phyloP scores from a whole-genome alignment of 352 stramenopile genomes.

The Hyaloperonospora brassicae region DNA sequence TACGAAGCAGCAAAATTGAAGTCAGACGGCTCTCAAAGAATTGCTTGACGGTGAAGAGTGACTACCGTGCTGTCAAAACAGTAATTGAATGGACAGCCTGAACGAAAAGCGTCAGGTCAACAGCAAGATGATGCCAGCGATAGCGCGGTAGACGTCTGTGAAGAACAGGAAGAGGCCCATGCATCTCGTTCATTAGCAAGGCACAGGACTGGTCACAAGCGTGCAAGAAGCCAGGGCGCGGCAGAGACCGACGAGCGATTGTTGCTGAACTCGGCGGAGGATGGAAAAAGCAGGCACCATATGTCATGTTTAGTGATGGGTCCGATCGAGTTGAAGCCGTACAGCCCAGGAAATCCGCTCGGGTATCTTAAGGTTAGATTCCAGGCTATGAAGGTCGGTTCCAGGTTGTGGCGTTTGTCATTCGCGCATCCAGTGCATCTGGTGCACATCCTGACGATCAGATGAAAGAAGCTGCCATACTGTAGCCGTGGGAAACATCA shows the following conservation, averaged over 20 bases:
- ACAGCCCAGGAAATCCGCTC: constrained; percentile 74
- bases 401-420: constrained; percentile 82
- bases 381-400: constrained; percentile 84
- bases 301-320: constrained; percentile 37
- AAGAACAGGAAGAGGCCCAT: constrained; percentile 21
- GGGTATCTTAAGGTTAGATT: too few relatives aligned
- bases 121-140: constrained; percentile 18
- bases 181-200: constrained; percentile 65
- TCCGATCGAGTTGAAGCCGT: constrained; percentile 62
- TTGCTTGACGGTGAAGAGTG: constrained; percentile 72
- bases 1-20: constrained; percentile 81
- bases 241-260: constrained; percentile 23
- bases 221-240: constrained; percentile 14
- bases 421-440: constrained; percentile 73
- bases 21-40: constrained; percentile 74
- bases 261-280: constrained; percentile 17
- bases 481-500: constrained; percentile 70
- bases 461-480: constrained; percentile 84
- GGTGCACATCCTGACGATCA: constrained; percentile 79
- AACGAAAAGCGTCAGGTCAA: constrained; percentile 11
- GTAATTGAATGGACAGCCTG: constrained; percentile 12
- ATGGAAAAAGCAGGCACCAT: constrained; percentile 19
- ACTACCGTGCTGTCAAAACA: constrained; percentile 26
- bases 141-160: constrained; percentile 29
- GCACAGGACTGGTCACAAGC: constrained; percentile 41